Conservation (phyloP, 2,329 filamentous ascomycete genomes). For the Cercospora sojina region DNA sequence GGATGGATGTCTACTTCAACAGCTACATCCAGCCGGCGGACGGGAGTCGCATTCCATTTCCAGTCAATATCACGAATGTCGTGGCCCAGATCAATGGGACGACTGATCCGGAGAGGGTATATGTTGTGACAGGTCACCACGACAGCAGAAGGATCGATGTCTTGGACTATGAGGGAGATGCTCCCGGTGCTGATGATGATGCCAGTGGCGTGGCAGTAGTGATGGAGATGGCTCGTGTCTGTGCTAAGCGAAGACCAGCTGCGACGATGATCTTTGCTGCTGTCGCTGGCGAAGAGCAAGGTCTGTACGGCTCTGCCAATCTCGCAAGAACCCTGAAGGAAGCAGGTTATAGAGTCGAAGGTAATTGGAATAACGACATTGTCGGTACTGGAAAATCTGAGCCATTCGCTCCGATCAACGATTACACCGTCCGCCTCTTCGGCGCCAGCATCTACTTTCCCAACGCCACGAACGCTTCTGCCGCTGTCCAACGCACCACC, state of each 20-base stretch:
- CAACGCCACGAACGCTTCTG: slow-evolving; percentile 43
- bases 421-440: slow-evolving; percentile 56
- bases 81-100: slow-evolving; percentile 54
- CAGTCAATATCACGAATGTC: slow-evolving; percentile 56
- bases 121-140: slow-evolving; percentile 58
- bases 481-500: slow-evolving; percentile 40
- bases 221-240: slow-evolving; percentile 56
- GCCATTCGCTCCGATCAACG: slow-evolving; percentile 39
- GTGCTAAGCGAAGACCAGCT: slow-evolving; percentile 48
- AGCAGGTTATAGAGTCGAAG: slow-evolving; percentile 55
- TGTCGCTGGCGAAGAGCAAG: slow-evolving; percentile 59
- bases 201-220: slow-evolving; percentile 57
- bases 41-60: slow-evolving; percentile 50
- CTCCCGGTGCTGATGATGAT: slow-evolving; percentile 60
- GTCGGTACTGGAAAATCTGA: slow-evolving; percentile 50
- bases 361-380: slow-evolving; percentile 60
- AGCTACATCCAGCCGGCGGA: slow-evolving; percentile 53
- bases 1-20: slow-evolving; percentile 52
- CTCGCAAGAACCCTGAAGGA: slow-evolving; percentile 56
- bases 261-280: slow-evolving; percentile 58
- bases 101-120: slow-evolving; percentile 49
- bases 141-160: slow-evolving; percentile 54
- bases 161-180: slow-evolving; percentile 53
- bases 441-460: slow-evolving; percentile 48
- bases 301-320: slow-evolving; percentile 53